Evolutionary conservation across 495 filamentous ascomycete genomes (phyloP).

Genomic region (Aspergillus heteromorphus): DNA sequence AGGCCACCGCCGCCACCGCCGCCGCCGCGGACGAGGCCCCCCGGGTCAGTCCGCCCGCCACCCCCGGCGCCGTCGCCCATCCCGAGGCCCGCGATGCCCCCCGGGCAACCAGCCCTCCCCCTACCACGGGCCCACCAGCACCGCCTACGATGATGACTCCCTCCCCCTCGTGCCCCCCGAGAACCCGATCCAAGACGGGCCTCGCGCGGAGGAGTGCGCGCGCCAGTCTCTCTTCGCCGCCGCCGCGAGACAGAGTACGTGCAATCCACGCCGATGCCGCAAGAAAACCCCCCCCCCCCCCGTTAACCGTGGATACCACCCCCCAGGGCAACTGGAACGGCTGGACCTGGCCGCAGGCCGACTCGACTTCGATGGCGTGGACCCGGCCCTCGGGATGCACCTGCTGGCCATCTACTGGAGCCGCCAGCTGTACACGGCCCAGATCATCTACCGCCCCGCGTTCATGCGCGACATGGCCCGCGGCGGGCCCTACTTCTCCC

Average conservation of each 20-base stretch:
- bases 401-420: constrained; percentile 37
- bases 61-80: background rate
- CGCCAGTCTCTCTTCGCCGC: background rate
- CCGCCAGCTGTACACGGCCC: constrained; percentile 29
- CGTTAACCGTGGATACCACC: too few relatives aligned
- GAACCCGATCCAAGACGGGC: constrained; percentile 14
- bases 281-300: too few relatives aligned
- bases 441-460: constrained; percentile 28
- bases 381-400: constrained; percentile 36
- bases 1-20: background rate
- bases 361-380: constrained; percentile 39
- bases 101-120: constrained; percentile 18
- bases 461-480: constrained; percentile 38
- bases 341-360: constrained; percentile 22
- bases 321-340: constrained; percentile 25
- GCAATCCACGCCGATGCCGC: too few relatives aligned
- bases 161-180: constrained; percentile 1
- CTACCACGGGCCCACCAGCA: constrained; percentile 30
- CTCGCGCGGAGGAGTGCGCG: constrained; percentile 15
- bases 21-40: constrained; percentile 11
- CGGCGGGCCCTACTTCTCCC: constrained; percentile 41
- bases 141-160: constrained; percentile 26
- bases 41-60: background rate
- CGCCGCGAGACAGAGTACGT: constrained; percentile 24
- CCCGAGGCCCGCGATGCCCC: constrained; percentile 15